phyloP scores from a whole-genome alignment of 805 yeast genomes.

The Starmerella ratchasimensis region DNA sequence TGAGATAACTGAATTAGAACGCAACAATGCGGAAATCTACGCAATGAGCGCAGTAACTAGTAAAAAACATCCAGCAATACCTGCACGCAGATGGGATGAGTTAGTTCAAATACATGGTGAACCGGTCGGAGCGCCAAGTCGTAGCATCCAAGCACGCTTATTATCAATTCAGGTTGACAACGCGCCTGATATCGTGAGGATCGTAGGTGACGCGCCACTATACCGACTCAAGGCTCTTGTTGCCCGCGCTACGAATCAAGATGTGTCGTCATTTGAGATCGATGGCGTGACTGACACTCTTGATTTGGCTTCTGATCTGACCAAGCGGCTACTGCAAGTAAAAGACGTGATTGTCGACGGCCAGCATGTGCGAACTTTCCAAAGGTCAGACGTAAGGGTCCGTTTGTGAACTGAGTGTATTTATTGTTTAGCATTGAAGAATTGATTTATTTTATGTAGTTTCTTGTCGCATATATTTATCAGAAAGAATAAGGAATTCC shows the following conservation, averaged over 20 bases:
- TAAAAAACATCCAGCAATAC: slow-evolving; percentile 16
- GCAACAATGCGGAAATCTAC: slow-evolving; percentile 54
- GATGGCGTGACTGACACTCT: slow-evolving; percentile 1
- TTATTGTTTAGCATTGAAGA: too few species aligned
- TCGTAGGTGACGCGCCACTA: slow-evolving; percentile 26
- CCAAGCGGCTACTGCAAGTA: not conserved
- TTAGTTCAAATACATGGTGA: slow-evolving; percentile 30
- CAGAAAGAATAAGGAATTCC: too few species aligned
- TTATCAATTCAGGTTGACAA: slow-evolving; percentile 14
- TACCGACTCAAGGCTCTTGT: slow-evolving; percentile 23
- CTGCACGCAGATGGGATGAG: slow-evolving; percentile 30
- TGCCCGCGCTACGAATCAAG: not conserved
- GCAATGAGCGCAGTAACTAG: slow-evolving; percentile 40
- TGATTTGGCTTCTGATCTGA: not conserved
- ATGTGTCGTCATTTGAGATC: not conserved
- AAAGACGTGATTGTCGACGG: slow-evolving; percentile 3
- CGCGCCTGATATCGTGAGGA: slow-evolving; percentile 8
- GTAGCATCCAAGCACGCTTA: slow-evolving; percentile 16
- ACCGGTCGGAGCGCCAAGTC: slow-evolving; percentile 9
- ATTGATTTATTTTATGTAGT: too few species aligned
- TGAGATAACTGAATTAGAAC: slow-evolving; percentile 32
- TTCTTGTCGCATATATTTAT: not conserved
- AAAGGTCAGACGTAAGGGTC: too few species aligned
- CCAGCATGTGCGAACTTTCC: not conserved
- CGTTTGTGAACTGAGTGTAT: too few species aligned